Base-by-base conservation (phyloP, 305 asterid genomes). In the Rubia tinctorum region DNA sequence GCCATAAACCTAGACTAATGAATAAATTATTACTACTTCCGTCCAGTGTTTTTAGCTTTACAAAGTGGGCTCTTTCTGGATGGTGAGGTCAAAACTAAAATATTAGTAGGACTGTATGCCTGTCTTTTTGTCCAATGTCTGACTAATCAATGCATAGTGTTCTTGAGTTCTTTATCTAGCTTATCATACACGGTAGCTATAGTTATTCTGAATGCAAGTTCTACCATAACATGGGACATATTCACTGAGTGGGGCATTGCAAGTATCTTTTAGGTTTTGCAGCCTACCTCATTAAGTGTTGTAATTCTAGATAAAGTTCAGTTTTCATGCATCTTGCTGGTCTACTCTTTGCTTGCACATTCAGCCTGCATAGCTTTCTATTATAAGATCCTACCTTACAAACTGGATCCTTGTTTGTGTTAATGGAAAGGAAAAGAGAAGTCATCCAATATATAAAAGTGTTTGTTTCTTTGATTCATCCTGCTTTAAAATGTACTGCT, bases 331-430 rank as follows among this genome's bases (percentile, higher is more conserved):
- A 18, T 51, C 42, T 65, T 8, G 42, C 25, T 64, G 43, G 22
- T 40, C 68, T 63, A 63, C 20, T 63, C 53, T 65, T 60, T 23
- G 25, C 37, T 53, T 39, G 64, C 11, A 42, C 22, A 51, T 6
- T 62, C 6, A 14, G 4, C 37, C 23, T 47, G 63, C 2, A 11
- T 55, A 64, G 27, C 22, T 64, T 63, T 62, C 15, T 15, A 44
- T 47, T 89, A 60, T 89, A 80, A 85, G 49, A 71, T 42, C 64
- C 30, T 0, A 37, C 40, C 37, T 18, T 22, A 20, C 23, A 17
- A 64, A 63, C 30, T 64, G 49, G 27, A 0, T 7, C 40, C 45
- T 23, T n/a, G 10, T 13, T 56, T 23, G 62, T 18, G 25, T 56
- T 6, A 7, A 56, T 0, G 63, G 3, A 8, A 20, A n/a, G 12